Percentiles rank a stretch among this genome's conserved stretches.
phyloP scores from a whole-genome alignment of 2,329 filamentous ascomycete genomes.

The Phaeosphaeria sp. region DNA sequence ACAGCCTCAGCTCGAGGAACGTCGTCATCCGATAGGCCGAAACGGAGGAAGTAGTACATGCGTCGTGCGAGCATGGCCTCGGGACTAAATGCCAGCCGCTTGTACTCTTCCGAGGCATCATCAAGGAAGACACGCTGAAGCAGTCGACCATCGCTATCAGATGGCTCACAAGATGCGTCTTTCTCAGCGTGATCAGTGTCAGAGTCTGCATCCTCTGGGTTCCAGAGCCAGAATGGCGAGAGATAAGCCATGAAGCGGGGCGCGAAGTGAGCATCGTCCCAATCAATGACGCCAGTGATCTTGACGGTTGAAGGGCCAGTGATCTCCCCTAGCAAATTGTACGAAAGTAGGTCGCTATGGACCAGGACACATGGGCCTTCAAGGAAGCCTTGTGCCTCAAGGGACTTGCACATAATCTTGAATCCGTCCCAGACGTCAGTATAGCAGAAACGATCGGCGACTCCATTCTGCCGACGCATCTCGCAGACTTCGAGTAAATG shows the following conservation, averaged over 20 bases:
- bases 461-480: slow-evolving; percentile 8
- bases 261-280: slow-evolving; percentile 42
- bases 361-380: slow-evolving; percentile 15
- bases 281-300: slow-evolving; percentile 41
- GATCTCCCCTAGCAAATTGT: slow-evolving; percentile 38
- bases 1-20: slow-evolving; percentile 5
- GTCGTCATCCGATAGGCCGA: background rate
- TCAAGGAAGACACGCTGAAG: slow-evolving; percentile 38
- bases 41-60: slow-evolving; percentile 14
- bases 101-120: slow-evolving; percentile 29
- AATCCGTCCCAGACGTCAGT: slow-evolving; percentile 17
- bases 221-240: slow-evolving; percentile 45
- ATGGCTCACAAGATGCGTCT: slow-evolving; percentile 17
- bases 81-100: slow-evolving; percentile 29
- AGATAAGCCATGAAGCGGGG: slow-evolving; percentile 40
- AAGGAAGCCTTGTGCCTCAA: slow-evolving; percentile 16
- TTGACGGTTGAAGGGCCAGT: slow-evolving; percentile 2
- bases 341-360: slow-evolving; percentile 35
- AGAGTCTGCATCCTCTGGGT: slow-evolving; percentile 5
- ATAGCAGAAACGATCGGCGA: background rate
- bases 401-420: slow-evolving; percentile 8
- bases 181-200: slow-evolving; percentile 22
- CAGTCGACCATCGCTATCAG: slow-evolving; percentile 6
- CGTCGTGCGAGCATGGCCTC: slow-evolving; percentile 27
- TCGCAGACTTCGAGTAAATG: slow-evolving; percentile 13